Conservation (phyloP, 371 early-diverging fungal species). For the Chytridiales sp. region DNA sequence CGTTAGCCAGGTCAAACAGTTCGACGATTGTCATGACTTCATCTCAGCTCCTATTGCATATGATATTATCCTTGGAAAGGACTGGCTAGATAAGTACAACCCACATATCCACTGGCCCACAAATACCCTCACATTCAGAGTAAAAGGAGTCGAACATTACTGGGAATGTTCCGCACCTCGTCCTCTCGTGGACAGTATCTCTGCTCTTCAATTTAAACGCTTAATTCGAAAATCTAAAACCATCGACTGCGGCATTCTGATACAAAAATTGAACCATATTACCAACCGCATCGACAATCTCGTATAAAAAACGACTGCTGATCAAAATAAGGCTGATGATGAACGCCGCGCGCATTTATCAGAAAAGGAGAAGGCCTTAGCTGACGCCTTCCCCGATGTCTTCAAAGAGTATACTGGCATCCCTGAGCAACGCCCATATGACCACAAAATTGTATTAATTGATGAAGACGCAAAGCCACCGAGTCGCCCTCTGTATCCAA, state of each 20-base stretch:
- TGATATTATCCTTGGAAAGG: conserved; percentile 26
- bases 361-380: neutral
- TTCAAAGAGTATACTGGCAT: conserved; percentile 5
- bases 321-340: neutral
- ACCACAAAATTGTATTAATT: conserved; percentile 9
- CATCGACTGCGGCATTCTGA: neutral
- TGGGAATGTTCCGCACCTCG: neutral
- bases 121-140: conserved; percentile 6
- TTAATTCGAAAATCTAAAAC: conserved; percentile 1
- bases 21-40: neutral
- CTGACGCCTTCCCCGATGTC: conserved; percentile 11
- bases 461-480: conserved; percentile 2
- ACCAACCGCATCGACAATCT: neutral
- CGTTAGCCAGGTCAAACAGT: neutral
- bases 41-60: conserved; percentile 7
- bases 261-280: neutral
- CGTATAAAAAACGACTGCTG: neutral
- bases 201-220: neutral
- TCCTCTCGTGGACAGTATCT: neutral
- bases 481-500: conserved; percentile 20
- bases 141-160: neutral
- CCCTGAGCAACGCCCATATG: conserved; percentile 6
- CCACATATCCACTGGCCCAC: conserved; percentile 14
- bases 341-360: neutral
- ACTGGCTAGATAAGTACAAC: conserved; percentile 13